Conservation (phyloP, 805 yeast genomes). For the Barnettozyma sucrosica region DNA sequence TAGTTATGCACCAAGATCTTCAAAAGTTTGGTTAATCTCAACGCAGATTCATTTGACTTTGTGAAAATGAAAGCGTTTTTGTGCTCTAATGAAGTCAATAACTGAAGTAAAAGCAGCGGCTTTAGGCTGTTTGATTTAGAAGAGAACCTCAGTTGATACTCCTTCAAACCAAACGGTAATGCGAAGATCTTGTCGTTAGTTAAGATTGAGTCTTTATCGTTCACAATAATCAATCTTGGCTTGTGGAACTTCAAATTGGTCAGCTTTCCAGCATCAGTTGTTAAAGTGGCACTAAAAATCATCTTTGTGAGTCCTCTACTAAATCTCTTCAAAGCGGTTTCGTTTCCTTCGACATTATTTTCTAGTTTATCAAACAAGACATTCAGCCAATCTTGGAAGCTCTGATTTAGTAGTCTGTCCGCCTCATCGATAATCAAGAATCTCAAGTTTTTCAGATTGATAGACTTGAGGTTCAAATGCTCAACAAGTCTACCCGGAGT, state of each 20-base stretch:
- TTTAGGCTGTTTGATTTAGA: slow-evolving; percentile 44
- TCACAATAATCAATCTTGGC: slow-evolving; percentile 74
- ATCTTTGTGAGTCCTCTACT: slow-evolving; percentile 48
- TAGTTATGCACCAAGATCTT: slow-evolving; percentile 33
- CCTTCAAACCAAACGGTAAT: slow-evolving; percentile 49
- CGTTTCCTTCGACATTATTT: slow-evolving; percentile 29
- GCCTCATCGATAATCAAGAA: slow-evolving; percentile 78
- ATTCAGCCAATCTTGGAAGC: slow-evolving; percentile 88
- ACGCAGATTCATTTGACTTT: slow-evolving; percentile 78
- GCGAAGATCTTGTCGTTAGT: slow-evolving; percentile 51
- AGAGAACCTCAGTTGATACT: slow-evolving; percentile 32
- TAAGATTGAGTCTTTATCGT: slow-evolving; percentile 39
- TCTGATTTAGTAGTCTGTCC: slow-evolving; percentile 75
- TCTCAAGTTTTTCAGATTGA: slow-evolving; percentile 47
- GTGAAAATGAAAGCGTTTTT: slow-evolving; percentile 54
- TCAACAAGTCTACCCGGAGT: slow-evolving; percentile 87
- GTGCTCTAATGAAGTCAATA: slow-evolving; percentile 35
- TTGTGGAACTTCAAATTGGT: slow-evolving; percentile 60
- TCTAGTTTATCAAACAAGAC: slow-evolving; percentile 35
- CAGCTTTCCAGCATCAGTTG: slow-evolving; percentile 86
- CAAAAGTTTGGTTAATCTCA: slow-evolving; percentile 67
- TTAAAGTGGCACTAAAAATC: slow-evolving; percentile 87
- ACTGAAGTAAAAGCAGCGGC: slow-evolving; percentile 65
- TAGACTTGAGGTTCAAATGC: slow-evolving; percentile 41
- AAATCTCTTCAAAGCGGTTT: slow-evolving; percentile 21